Base-by-base conservation (phyloP, 2,329 filamentous ascomycete genomes). In the Calonectria pseudoturangicola region DNA sequence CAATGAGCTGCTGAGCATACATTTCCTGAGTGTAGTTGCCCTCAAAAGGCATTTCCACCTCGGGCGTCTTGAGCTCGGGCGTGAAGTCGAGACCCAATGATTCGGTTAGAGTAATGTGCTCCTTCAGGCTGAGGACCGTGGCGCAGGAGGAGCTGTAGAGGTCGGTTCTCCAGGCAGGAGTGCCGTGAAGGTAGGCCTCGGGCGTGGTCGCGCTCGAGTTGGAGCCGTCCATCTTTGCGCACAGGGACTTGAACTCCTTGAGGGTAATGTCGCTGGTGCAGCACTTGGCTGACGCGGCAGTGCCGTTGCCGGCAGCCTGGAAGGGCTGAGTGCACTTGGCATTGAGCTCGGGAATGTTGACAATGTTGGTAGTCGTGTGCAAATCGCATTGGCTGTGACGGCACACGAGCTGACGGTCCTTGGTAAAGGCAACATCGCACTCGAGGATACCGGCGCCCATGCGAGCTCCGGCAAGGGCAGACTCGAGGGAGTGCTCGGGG, bases 231-330 rank as follows among this genome's bases (percentile, higher is more conserved):
- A 93, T 93, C 84, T 93, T 94, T 79, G 89, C 89, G 84, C 93
- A 94, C 6, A 94, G 88, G 6, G 88, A 86, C 82, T 91, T 90
- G 86, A 91, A 94, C 83, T 94, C 93, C 56, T 87, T 87, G 43
- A 93, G 84, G 0, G 92, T 94, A 79, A 94, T 90, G 80, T 94
- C 93, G 77, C 88, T 91, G 3, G 93, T 94, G 86, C 93, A 94
- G 87, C 93, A 94, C 75, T 89, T 90, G 15, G 92, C 92, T 18
- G 84, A 87, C 1, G 93, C 93, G 1, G 85, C 79, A 68, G 77
- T 79, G 66, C 87, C 89, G 73, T 86, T 84, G 18, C 82, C 82
- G 5, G 90, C 88, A 0, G 92, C 89, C n/a, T 82, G 83, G 82
- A 94, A 94, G 0, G 91, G 91, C 66, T 83, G 81, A 3, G 88